Conservation (phyloP, 2,329 filamentous ascomycete species). For the Colletotrichum tabaci region DNA sequence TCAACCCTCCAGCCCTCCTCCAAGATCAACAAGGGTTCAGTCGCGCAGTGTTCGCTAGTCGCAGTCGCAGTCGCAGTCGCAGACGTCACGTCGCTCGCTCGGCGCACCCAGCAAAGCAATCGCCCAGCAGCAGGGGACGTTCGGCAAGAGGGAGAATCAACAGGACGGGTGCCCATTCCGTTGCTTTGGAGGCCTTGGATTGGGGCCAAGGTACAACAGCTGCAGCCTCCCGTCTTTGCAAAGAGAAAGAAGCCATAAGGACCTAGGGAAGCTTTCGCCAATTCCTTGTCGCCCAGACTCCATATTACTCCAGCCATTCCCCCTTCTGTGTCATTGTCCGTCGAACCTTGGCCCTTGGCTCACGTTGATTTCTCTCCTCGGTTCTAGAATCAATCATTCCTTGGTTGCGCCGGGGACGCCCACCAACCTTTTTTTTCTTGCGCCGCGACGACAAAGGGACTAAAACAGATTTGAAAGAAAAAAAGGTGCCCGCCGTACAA, state of each 20-base stretch:
- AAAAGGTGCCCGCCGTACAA: constrained; percentile 4
- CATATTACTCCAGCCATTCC: constrained; percentile 27
- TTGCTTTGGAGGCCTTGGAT: neutral
- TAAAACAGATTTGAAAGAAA: neutral
- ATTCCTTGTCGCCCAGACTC: constrained; percentile 23
- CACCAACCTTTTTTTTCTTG: constrained; percentile 18
- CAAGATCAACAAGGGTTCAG: neutral
- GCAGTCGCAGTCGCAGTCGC: neutral
- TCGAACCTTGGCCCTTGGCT: constrained; percentile 10
- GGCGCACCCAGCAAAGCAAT: neutral
- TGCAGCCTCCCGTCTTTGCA: constrained; percentile 17
- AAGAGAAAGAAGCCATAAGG: neutral
- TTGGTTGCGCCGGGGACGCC: constrained; percentile 37
- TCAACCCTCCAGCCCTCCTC: neutral
- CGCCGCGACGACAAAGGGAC: neutral
- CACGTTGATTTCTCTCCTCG: constrained; percentile 1
- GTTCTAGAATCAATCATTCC: constrained; percentile 29
- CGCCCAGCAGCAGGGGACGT: too few species aligned
- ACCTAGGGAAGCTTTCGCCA: constrained; percentile 19
- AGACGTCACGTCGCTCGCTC: constrained; percentile 25
- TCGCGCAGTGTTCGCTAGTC: neutral
- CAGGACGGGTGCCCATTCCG: constrained; percentile 13
- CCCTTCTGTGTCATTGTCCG: neutral
- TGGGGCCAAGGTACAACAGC: neutral
- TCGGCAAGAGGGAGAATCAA: too few species aligned